Evolutionary conservation across 139 green algal genomes (phyloP).

Genomic region (Micractinium sp.): DNA sequence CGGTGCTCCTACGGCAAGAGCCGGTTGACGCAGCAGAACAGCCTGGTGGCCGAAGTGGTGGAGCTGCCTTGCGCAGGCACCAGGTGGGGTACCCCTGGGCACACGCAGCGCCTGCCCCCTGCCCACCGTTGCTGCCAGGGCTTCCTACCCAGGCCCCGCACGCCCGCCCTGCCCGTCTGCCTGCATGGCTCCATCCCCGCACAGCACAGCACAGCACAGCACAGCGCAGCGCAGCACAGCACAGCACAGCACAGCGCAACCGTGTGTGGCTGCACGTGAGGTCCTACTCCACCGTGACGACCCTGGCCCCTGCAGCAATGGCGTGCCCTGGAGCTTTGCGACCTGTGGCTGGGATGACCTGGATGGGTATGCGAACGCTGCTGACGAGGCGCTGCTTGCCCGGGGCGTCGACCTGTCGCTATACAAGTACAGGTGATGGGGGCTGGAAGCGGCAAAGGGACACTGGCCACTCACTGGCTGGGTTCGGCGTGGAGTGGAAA

Average conservation of each 20-base stretch:
- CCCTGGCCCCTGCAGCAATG: neutral
- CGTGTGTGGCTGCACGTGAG: neutral
- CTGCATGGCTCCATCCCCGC: no score
- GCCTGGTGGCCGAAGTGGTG: neutral
- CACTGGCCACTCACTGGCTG: no score
- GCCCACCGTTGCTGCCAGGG: neutral
- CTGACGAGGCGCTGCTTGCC: neutral
- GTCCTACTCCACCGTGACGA: no score
- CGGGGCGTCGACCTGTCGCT: neutral
- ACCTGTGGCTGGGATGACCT: conserved; percentile 17
- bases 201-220: no score
- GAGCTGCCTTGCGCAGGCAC: conserved; percentile 8
- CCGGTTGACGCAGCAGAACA: neutral
- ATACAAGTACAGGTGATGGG: conserved; percentile 27
- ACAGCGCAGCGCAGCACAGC: no score
- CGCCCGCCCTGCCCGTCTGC: no score
- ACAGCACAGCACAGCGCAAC: neutral
- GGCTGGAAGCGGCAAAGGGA: neutral
- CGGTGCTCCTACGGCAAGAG: neutral
- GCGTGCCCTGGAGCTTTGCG: conserved; percentile 6
- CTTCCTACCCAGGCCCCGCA: no score
- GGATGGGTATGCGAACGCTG: neutral
- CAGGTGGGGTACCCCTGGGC: neutral
- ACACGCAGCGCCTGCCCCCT: neutral
- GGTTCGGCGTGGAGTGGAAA: no score